These are phyloP conservation scores for Cercis canadensis DNA, from an alignment of 306 rosid genomes.

Conservation along the genomic window DNA sequence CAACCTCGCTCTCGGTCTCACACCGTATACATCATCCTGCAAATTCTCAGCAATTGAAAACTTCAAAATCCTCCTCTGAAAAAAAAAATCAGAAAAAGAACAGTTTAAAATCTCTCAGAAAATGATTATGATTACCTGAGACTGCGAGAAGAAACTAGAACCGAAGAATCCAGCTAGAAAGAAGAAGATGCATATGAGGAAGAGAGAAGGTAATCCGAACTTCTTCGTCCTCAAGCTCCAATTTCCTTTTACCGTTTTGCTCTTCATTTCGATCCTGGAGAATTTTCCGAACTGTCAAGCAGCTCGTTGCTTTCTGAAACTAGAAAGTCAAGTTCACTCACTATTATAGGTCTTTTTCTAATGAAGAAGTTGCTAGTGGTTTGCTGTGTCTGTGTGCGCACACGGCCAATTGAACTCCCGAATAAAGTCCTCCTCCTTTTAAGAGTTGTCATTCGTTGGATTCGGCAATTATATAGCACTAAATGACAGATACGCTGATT, in stretches of 20 bases:
- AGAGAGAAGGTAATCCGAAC: slow-evolving; percentile 50
- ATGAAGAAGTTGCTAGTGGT: too few species aligned
- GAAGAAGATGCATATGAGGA: slow-evolving; percentile 67
- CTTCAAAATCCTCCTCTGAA: not conserved
- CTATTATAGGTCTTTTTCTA: not conserved
- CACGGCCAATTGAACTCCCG: slow-evolving; percentile 12
- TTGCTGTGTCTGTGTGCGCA: slow-evolving; percentile 28
- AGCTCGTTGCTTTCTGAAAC: slow-evolving; percentile 25
- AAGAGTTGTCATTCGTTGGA: too few species aligned
- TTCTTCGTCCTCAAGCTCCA: slow-evolving; percentile 54
- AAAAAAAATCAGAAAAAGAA: not conserved
- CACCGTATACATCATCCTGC: slow-evolving; percentile 51
- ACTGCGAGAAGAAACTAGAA: slow-evolving; percentile 54
- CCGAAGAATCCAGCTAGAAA: slow-evolving; percentile 74
- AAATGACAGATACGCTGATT: not conserved
- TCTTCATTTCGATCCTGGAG: slow-evolving; percentile 53
- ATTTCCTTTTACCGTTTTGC: slow-evolving; percentile 52
- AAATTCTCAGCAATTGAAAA: slow-evolving; percentile 18
- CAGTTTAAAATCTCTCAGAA: slow-evolving; percentile 2
- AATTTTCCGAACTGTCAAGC: not conserved
- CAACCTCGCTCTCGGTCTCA: slow-evolving; percentile 51
- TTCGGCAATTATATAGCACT: too few species aligned
- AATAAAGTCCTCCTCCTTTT: not conserved
- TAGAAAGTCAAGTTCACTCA: slow-evolving; percentile 9
- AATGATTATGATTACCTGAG: slow-evolving; percentile 38